These are phyloP conservation scores for Podospora australis DNA, from an alignment of 495 filamentous ascomycete genomes.

Conservation along the genomic window DNA sequence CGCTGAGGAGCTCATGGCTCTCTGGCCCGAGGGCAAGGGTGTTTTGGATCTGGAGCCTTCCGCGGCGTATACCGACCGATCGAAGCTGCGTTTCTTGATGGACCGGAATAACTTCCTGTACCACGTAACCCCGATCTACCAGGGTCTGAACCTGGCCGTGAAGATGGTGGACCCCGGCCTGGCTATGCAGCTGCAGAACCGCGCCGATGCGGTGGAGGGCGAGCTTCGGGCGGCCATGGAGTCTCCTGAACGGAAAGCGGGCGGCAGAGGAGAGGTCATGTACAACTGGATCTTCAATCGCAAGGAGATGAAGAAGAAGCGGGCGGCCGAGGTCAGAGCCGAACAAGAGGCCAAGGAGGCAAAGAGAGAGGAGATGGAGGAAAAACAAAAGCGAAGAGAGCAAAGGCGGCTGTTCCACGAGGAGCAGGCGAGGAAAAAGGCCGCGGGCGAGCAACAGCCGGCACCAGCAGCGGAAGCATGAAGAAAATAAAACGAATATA, in stretches of 20 bases:
- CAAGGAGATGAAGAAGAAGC: neutral
- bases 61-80: constrained; percentile 11
- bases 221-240: constrained; percentile 21
- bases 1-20: constrained; percentile 27
- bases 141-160: constrained; percentile 35
- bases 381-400: neutral
- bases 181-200: constrained; percentile 23
- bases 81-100: constrained; percentile 23
- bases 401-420: neutral
- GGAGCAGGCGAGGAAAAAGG: no score
- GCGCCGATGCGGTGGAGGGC: constrained; percentile 19
- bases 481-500: neutral
- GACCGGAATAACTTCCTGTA: constrained; percentile 19
- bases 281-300: constrained; percentile 21
- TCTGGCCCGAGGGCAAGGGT: constrained; percentile 32
- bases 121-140: constrained; percentile 27
- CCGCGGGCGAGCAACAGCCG: no score
- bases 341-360: constrained; percentile 8
- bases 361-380: constrained; percentile 2
- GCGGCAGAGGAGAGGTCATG: constrained; percentile 8
- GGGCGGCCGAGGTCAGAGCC: neutral
- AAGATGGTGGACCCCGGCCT: constrained; percentile 31
- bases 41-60: constrained; percentile 28
- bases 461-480: neutral
- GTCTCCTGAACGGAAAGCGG: neutral